Evolutionary conservation across 208 protist genomes (phyloP).

Genomic region (Leishmania lainsoni): DNA sequence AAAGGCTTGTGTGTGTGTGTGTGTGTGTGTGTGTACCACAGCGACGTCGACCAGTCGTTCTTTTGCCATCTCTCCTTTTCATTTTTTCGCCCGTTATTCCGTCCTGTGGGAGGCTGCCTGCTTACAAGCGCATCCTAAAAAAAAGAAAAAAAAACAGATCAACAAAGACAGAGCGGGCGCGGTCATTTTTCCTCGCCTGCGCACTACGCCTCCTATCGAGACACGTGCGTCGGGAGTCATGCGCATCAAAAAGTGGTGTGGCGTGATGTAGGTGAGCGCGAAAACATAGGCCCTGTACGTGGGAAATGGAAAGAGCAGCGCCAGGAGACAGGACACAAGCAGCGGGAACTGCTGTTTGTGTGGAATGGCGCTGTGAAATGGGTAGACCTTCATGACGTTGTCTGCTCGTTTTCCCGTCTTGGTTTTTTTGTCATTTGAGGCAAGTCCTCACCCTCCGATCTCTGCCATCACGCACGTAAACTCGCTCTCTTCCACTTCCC

Average conservation of each 20-base stretch:
- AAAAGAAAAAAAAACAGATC: neutral
- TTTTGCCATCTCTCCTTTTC: neutral
- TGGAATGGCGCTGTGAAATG: neutral
- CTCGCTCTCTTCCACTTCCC: neutral
- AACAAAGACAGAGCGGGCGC: neutral
- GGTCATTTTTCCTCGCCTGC: neutral
- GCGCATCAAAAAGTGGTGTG: neutral
- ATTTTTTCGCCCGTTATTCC: neutral
- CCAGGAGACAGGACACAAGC: neutral
- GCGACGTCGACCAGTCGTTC: neutral
- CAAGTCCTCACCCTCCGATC: neutral
- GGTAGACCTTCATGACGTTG: neutral
- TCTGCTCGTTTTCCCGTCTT: neutral
- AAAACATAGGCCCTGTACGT: neutral
- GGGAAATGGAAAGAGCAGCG: neutral
- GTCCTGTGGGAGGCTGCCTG: neutral
- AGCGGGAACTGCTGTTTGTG: neutral
- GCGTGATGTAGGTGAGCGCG: neutral
- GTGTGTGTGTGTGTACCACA: neutral
- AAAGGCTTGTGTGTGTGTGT: neutral
- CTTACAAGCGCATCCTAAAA: neutral
- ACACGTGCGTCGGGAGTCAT: neutral
- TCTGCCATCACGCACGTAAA: neutral
- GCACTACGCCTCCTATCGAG: neutral
- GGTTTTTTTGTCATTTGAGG: neutral